Evolutionary conservation across 2,329 filamentous ascomycete species (phyloP).

Genomic region (Nemania serpens): DNA sequence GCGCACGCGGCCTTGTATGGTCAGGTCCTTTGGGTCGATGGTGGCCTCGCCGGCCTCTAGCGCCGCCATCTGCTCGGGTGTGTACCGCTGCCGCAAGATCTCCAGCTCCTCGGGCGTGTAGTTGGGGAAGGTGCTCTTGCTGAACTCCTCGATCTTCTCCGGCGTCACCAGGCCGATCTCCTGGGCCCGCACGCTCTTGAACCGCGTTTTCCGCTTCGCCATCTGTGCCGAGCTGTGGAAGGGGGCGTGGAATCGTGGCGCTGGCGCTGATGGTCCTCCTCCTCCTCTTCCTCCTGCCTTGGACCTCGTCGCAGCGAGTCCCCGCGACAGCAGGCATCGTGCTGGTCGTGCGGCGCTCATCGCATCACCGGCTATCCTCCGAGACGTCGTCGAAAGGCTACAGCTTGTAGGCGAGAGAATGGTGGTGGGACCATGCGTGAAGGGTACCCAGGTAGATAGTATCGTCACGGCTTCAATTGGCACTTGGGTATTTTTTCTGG

Average conservation of each 20-base stretch:
- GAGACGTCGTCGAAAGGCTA: constrained; percentile 32
- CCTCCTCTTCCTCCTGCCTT: background rate
- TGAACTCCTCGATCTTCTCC: constrained; percentile 50
- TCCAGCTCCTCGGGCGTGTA: constrained; percentile 71
- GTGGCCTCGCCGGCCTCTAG: constrained; percentile 80
- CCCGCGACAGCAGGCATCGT: constrained; percentile 58
- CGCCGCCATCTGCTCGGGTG: constrained; percentile 78
- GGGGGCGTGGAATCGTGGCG: constrained; percentile 43
- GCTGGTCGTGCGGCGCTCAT: constrained; percentile 63
- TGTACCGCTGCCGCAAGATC: constrained; percentile 70
- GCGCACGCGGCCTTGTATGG: constrained; percentile 72
- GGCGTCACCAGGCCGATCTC: constrained; percentile 56
- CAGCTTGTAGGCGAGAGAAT: constrained; percentile 18
- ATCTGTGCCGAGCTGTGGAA: constrained; percentile 59
- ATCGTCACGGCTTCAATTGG: constrained; percentile 27
- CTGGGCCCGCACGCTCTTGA: constrained; percentile 57
- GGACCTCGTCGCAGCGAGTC: constrained; percentile 46
- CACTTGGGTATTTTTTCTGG: constrained; percentile 35
- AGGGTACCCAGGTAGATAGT: constrained; percentile 21
- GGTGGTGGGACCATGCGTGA: constrained; percentile 10
- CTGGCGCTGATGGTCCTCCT: constrained; percentile 23
- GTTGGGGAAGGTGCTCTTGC: constrained; percentile 57
- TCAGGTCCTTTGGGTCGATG: constrained; percentile 75
- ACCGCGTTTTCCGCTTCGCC: constrained; percentile 53
- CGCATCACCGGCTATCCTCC: constrained; percentile 39